These are phyloP conservation scores for Isoetes engelmannii DNA, from an alignment of 83 land plant species.

Conservation along the genomic window DNA sequence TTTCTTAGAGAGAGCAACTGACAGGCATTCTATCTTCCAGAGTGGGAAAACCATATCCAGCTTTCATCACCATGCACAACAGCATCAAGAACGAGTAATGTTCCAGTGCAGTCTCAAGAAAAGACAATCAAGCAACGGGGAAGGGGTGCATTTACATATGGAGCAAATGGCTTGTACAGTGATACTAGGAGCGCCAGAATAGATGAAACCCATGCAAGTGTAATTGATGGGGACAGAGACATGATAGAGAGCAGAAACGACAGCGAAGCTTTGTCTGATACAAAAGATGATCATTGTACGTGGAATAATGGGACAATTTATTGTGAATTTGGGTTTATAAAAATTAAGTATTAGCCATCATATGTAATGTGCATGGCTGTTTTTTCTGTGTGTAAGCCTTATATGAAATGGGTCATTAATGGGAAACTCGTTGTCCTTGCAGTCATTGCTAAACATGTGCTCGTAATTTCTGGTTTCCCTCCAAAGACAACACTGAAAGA, in stretches of 20 bases:
- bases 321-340: background rate
- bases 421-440: slow-evolving; percentile 15
- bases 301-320: slow-evolving; percentile 6
- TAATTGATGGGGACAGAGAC: slow-evolving; percentile 12
- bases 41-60: no score
- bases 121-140: slow-evolving; percentile 55
- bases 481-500: slow-evolving; percentile 60
- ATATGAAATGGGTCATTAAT: background rate
- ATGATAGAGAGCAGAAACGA: background rate
- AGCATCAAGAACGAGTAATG: no score
- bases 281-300: background rate
- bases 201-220: slow-evolving; percentile 2
- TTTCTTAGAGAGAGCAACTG: no score
- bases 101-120: background rate
- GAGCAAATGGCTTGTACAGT: slow-evolving; percentile 54
- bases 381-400: background rate
- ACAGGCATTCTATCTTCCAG: no score
- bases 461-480: slow-evolving; percentile 67
- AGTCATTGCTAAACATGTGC: slow-evolving; percentile 81
- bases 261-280: background rate
- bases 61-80: no score
- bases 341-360: background rate
- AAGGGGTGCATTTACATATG: slow-evolving; percentile 76
- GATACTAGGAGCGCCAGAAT: slow-evolving; percentile 31
- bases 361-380: background rate